Base-by-base conservation (phyloP, 176 grass and related monocot genomes). In the Carex parvula region DNA sequence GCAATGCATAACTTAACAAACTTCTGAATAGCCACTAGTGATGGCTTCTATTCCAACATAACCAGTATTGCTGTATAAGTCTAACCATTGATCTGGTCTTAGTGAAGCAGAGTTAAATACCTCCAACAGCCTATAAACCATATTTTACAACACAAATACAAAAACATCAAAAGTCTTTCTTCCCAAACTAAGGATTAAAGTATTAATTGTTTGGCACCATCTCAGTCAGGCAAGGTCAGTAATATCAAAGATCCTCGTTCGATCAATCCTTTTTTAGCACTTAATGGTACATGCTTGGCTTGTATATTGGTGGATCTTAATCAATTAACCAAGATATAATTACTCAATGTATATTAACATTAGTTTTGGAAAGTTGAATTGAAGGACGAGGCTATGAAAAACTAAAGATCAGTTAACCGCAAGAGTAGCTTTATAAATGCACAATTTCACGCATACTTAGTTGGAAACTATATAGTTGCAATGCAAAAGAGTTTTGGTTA, bases 31-130 rank as follows among this genome's bases (percentile, higher is more conserved):
- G 92, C 96, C 39, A 42, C 39, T 42, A 73, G 91, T 95, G 72
- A 98, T 93, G 84, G 96, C 96, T 93, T 98, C 93, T 83, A 98
- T 98, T 82, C 96, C 92, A 86, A 95, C 93, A 21, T 91, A 94
- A 83, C 96, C 93, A 58, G 96, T 95, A 73, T 92, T 91, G 60
- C 95, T 95, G 80, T 98, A 98, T 80, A 98, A 81, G 70, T 98
- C 95, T 86, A 98, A 85, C 95, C 95, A 98, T 32, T 78, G 64
- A 81, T 92, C 91, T 65, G 95, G 95, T 80, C 86, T 95, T 55
- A 98, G 89, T 41, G 91, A 93, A 88, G 95, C 89, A 83, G 95
- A 92, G 79, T 65, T 35, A 35, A 35, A 4, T 93, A 86, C 95
- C 95, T 86, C 91, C 88, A 89, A 91, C 92, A 70, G 86, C 90